phyloP scores from a whole-genome alignment of 169 alveolate genomes.

The Plasmodium malariae region DNA sequence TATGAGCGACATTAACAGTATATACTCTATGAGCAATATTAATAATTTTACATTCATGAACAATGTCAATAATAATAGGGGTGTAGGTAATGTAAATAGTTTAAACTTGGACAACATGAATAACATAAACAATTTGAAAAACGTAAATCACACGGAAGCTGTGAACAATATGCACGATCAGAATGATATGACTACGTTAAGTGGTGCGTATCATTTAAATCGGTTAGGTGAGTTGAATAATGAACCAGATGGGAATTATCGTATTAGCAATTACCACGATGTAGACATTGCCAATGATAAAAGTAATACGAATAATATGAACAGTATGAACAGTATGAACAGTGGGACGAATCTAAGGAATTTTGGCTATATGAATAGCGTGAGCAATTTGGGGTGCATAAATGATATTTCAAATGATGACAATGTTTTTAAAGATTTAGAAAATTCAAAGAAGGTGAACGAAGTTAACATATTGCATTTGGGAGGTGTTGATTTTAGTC shows the following conservation, averaged over 20 bases:
- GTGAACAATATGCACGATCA: neutral
- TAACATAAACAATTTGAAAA: neutral
- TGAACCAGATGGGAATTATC: neutral
- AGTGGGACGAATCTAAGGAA: neutral
- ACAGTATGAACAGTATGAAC: neutral
- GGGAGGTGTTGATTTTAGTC: neutral
- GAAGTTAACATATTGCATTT: neutral
- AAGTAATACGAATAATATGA: neutral
- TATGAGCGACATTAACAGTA: no score
- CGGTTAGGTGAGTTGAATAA: neutral
- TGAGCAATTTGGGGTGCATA: neutral
- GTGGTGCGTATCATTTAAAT: neutral
- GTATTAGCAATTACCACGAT: neutral
- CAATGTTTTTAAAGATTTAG: neutral
- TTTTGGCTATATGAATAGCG: neutral
- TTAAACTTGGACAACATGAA: neutral
- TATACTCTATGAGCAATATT: no score
- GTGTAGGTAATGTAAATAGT: neutral
- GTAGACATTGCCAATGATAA: neutral
- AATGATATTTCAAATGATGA: neutral
- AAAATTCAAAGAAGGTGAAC: neutral
- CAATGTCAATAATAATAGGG: neutral
- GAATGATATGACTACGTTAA: neutral
- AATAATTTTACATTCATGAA: neutral
- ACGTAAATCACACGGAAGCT: neutral